Percentiles rank a stretch among this genome's conserved stretches.
phyloP scores from a whole-genome alignment of 257 asterid genomes.

The Linderniella brevidens region DNA sequence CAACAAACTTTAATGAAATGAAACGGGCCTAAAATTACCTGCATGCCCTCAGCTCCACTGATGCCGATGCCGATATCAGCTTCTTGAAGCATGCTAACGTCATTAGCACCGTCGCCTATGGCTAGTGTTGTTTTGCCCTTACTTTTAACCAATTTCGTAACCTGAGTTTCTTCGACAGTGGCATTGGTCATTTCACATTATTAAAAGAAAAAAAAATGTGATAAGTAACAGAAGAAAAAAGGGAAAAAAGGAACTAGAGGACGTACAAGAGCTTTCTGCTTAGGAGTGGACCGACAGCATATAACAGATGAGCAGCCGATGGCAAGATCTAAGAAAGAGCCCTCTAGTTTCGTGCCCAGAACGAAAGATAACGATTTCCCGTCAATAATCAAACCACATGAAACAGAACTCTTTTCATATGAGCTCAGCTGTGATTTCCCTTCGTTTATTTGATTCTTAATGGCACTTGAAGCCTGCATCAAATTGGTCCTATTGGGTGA shows the following conservation, averaged over 20 bases:
- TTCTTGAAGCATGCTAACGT: constrained; percentile 99
- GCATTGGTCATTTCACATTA: constrained; percentile 26
- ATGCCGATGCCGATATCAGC: constrained; percentile 97
- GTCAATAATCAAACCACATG: constrained; percentile 72
- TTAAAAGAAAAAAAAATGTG: constrained; percentile 1
- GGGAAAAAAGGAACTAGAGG: constrained; percentile 1
- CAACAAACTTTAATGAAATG: neutral
- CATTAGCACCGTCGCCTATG: constrained; percentile 97
- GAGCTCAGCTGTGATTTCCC: constrained; percentile 34
- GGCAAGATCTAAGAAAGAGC: constrained; percentile 66
- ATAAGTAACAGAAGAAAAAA: constrained; percentile 9
- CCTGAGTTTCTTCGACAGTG: constrained; percentile 63
- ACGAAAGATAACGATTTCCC: constrained; percentile 63
- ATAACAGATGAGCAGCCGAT: constrained; percentile 66
- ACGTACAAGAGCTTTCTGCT: constrained; percentile 95
- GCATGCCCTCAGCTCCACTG: constrained; percentile 97
- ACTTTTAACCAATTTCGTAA: constrained; percentile 81
- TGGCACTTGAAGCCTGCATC: constrained; percentile 43
- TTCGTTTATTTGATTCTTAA: constrained; percentile 42
- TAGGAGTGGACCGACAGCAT: constrained; percentile 93
- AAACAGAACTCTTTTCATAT: constrained; percentile 26
- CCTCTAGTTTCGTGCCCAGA: constrained; percentile 40
- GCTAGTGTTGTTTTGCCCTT: constrained; percentile 74
- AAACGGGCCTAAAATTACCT: constrained; percentile 30
- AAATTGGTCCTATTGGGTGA: no score